These are phyloP conservation scores for Casuarina glauca DNA, from an alignment of 306 rosid genomes.

Conservation along the genomic window DNA sequence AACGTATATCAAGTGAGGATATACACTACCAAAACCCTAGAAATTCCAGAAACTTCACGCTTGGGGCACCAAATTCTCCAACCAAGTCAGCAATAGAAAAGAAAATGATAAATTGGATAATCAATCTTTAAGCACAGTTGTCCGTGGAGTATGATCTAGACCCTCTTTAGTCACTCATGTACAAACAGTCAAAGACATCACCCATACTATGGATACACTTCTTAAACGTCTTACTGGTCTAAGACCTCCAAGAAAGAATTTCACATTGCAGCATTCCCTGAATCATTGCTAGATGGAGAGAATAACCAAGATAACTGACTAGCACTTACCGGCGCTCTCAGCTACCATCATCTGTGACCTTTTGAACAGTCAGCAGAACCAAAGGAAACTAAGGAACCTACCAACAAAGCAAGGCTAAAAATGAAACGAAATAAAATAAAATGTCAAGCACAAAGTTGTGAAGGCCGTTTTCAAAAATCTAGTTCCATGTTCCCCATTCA, in stretches of 20 bases:
- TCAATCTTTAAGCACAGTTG: conserved; percentile 9
- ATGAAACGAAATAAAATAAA: background rate
- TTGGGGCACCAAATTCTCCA: conserved; percentile 14
- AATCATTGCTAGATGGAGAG: background rate
- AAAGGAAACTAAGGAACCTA: background rate
- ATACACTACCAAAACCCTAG: conserved; percentile 10
- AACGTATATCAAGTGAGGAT: no score
- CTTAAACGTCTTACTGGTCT: background rate
- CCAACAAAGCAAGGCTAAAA: background rate
- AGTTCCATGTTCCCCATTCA: background rate
- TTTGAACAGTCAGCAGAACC: background rate
- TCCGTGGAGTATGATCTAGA: conserved; percentile 18
- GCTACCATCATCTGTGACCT: background rate
- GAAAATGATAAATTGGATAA: conserved; percentile 7
- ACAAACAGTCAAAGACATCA: conserved; percentile 3
- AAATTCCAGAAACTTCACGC: conserved; percentile 10
- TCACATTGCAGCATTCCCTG: background rate
- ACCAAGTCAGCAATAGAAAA: conserved; percentile 23
- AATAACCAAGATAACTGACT: background rate
- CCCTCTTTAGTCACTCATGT: conserved; percentile 13
- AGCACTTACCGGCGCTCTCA: background rate
- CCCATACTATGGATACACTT: background rate
- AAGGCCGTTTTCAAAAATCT: conserved; percentile 1
- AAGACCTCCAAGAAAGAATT: background rate
- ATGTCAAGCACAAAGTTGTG: background rate